These are phyloP conservation scores for Tuber brumale DNA, from an alignment of 495 filamentous ascomycete species.

Conservation along the genomic window DNA sequence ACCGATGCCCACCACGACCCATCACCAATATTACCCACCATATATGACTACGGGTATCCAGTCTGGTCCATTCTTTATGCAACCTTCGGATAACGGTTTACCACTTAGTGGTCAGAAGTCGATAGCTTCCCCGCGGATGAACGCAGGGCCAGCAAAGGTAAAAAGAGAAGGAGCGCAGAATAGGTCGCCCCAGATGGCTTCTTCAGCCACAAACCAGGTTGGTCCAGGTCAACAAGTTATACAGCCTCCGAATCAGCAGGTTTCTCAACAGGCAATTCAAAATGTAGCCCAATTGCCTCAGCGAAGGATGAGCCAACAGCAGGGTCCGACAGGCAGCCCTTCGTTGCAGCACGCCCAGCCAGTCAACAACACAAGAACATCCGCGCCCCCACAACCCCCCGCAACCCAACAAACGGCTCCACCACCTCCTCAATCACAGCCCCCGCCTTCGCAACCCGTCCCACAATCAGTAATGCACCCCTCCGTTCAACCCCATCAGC, in stretches of 20 bases:
- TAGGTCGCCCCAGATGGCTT: conserved; percentile 39
- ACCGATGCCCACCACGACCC: conserved; percentile 24
- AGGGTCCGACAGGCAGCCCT: conserved; percentile 39
- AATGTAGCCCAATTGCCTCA: conserved; percentile 25
- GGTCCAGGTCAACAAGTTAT: conserved; percentile 36
- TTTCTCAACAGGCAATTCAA: conserved; percentile 32
- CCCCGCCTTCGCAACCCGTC: conserved; percentile 48
- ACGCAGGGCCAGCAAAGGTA: conserved; percentile 27
- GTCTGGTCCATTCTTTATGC: background rate
- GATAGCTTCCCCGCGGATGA: conserved; percentile 36
- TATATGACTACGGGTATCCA: conserved; percentile 13
- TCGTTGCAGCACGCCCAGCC: conserved; percentile 42
- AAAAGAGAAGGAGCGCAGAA: conserved; percentile 36
- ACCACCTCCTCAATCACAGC: conserved; percentile 33
- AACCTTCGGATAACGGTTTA: conserved; percentile 7
- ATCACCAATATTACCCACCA: conserved; percentile 30
- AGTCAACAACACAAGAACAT: conserved; percentile 38
- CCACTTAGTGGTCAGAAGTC: conserved; percentile 34
- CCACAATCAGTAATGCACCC: conserved; percentile 43
- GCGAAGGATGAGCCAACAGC: conserved; percentile 42
- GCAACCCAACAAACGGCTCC: conserved; percentile 36
- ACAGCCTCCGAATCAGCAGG: conserved; percentile 38
- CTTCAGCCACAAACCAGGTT: conserved; percentile 35
- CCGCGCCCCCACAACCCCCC: conserved; percentile 41
- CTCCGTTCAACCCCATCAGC: conserved; percentile 56